Evolutionary conservation across 495 filamentous ascomycete species (phyloP).

Genomic region (Xylaria intraflava): DNA sequence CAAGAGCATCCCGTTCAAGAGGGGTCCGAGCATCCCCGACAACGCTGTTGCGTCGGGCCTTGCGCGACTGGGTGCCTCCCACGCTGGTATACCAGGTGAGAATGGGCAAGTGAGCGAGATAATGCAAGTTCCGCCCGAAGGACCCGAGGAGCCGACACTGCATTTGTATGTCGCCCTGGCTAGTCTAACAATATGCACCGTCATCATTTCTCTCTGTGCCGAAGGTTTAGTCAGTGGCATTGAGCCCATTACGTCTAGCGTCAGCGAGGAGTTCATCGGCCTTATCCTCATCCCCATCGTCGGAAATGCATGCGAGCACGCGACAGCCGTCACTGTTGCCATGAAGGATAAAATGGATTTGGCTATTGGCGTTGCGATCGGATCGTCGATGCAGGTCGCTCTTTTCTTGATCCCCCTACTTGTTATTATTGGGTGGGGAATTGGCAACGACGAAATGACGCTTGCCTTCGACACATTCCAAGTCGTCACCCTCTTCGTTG

Average conservation of each 20-base stretch:
- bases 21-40: constrained; percentile 35
- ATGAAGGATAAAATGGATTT: constrained; percentile 90
- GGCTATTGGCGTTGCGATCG: constrained; percentile 76
- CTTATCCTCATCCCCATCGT: constrained; percentile 85
- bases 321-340: constrained; percentile 78
- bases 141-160: constrained; percentile 63
- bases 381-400: constrained; percentile 82
- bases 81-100: constrained; percentile 31
- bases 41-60: constrained; percentile 56
- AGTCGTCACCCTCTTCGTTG: constrained; percentile 70
- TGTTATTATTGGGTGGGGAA: constrained; percentile 75
- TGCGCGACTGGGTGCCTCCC: constrained; percentile 48
- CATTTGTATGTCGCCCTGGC: constrained; percentile 60
- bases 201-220: constrained; percentile 78
- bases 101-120: constrained; percentile 40
- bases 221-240: constrained; percentile 87
- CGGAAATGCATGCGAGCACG: constrained; percentile 83
- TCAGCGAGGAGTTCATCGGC: constrained; percentile 74
- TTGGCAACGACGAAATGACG: constrained; percentile 62
- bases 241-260: constrained; percentile 49
- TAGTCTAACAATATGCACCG: constrained; percentile 65
- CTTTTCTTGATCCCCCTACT: constrained; percentile 71
- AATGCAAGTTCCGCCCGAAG: constrained; percentile 35
- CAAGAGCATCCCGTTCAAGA: constrained; percentile 40
- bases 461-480: constrained; percentile 79